Conservation (phyloP, 352 stramenopile species). For the Pilasporangium apinafurcum region DNA sequence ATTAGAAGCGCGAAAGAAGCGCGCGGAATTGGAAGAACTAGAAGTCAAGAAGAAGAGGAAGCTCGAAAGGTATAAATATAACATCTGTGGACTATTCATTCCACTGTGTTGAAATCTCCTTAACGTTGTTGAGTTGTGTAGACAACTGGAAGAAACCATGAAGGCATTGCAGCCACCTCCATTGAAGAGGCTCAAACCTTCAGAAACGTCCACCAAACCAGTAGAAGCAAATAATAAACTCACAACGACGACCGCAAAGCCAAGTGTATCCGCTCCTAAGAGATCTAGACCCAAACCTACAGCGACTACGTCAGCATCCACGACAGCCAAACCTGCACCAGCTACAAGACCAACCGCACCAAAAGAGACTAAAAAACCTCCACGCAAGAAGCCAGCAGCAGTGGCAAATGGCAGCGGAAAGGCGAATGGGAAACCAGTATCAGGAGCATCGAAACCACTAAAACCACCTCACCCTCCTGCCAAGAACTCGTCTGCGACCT, state of each 20-base stretch:
- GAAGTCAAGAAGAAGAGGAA: background rate
- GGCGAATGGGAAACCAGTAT: too few species aligned
- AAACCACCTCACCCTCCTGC: background rate
- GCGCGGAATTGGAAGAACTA: background rate
- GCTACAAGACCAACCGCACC: background rate
- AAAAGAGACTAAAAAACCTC: background rate
- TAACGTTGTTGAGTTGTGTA: background rate
- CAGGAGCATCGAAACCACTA: background rate
- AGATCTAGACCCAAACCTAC: background rate
- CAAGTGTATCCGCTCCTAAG: background rate
- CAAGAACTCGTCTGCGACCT: background rate
- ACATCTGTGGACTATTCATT: constrained; percentile 6
- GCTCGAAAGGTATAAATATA: constrained; percentile 5
- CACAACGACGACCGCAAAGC: background rate
- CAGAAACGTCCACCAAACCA: constrained; percentile 17
- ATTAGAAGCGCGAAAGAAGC: constrained; percentile 4
- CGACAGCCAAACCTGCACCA: background rate
- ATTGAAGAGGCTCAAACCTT: constrained; percentile 30
- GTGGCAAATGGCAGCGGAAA: constrained; percentile 9
- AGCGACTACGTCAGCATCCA: background rate
- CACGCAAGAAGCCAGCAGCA: background rate
- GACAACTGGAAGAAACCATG: constrained; percentile 11
- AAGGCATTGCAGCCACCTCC: constrained; percentile 15
- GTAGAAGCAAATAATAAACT: background rate
- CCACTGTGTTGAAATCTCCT: background rate